These are phyloP conservation scores for Pyrrhoderma noxium DNA, from an alignment of 1,284 basidiomycete genomes.

Conservation along the genomic window DNA sequence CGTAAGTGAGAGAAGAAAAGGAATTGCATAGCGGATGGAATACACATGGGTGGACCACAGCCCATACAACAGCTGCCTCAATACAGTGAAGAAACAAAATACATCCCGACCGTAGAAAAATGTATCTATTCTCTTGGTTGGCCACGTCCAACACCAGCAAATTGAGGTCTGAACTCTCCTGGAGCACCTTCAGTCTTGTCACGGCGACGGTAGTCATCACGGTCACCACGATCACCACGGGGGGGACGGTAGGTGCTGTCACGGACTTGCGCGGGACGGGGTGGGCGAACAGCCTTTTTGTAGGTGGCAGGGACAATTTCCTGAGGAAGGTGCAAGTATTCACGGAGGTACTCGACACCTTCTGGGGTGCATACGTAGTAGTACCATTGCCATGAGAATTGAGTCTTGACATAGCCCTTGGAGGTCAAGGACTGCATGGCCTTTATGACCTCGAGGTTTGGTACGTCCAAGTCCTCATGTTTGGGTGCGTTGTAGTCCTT, in stretches of 20 bases:
- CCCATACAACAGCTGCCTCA: conserved; percentile 9
- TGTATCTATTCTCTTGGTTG: conserved; percentile 48
- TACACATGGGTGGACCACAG: conserved; percentile 11
- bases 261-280: conserved; percentile 53
- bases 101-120: neutral
- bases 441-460: conserved; percentile 99
- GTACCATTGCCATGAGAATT: conserved; percentile 95
- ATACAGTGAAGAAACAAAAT: conserved; percentile 1
- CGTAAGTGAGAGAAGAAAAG: conserved; percentile 3
- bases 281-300: conserved; percentile 87
- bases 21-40: conserved; percentile 11
- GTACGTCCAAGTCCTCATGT: conserved; percentile 95
- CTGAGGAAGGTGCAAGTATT: conserved; percentile 87
- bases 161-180: conserved; percentile 78
- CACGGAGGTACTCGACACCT: conserved; percentile 91
- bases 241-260: conserved; percentile 73
- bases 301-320: conserved; percentile 95
- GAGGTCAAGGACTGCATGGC: conserved; percentile 97
- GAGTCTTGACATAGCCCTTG: conserved; percentile 94
- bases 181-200: conserved; percentile 73
- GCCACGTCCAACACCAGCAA: conserved; percentile 83
- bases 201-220: conserved; percentile 77
- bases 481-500: conserved; percentile 98
- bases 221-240: conserved; percentile 59
- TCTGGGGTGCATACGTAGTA: conserved; percentile 94